phyloP scores from a whole-genome alignment of 139 green algal genomes.

The Eudorina sp. region DNA sequence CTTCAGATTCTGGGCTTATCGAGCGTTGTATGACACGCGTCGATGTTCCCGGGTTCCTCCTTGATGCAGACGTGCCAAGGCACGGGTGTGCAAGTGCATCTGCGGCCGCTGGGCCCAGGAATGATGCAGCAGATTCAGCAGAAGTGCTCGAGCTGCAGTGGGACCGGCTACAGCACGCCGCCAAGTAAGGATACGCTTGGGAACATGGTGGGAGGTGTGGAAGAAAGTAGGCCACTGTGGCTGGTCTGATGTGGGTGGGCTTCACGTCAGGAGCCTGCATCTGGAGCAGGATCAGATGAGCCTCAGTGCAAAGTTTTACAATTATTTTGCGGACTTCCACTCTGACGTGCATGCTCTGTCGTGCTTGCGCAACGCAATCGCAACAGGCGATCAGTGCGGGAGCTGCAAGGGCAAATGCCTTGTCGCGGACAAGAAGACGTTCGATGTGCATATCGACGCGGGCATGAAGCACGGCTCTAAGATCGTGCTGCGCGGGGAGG shows the following conservation, averaged over 20 bases:
- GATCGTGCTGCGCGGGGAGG: slow-evolving; percentile 95
- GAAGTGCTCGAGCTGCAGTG: slow-evolving; percentile 87
- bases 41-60: no score
- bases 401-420: slow-evolving; percentile 86
- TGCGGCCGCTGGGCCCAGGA: slow-evolving; percentile 94
- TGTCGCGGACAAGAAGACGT: slow-evolving; percentile 93
- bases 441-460: slow-evolving; percentile 97
- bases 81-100: slow-evolving; percentile 89
- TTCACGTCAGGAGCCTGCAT: no score
- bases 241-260: no score
- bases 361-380: neutral
- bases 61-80: slow-evolving; percentile 90
- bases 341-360: no score
- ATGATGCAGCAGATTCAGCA: slow-evolving; percentile 99
- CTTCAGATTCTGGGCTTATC: no score
- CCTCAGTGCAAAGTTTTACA: no score
- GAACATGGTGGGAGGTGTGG: no score
- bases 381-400: slow-evolving; percentile 83
- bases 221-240: no score
- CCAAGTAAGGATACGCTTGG: slow-evolving; percentile 50
- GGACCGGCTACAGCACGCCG: slow-evolving; percentile 80
- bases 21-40: no score
- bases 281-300: no score
- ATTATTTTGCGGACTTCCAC: no score
- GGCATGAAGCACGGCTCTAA: slow-evolving; percentile 90